Evolutionary conservation across 1,139 yeast genomes (phyloP), one percentile per base, ranked within the genome.

Genomic region (Saccharomyces hybrid): DNA sequence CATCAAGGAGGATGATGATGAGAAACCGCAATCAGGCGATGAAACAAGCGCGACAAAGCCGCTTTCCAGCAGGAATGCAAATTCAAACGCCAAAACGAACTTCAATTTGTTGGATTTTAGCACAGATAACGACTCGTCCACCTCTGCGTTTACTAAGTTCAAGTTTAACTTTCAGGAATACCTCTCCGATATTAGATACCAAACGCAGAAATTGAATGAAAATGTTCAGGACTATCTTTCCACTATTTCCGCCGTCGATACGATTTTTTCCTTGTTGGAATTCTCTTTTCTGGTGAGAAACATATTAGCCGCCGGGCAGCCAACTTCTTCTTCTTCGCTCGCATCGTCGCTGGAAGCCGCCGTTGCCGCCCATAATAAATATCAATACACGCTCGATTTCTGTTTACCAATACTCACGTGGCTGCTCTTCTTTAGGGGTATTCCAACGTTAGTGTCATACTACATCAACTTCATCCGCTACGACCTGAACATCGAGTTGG

Each of bases 401-500:
- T 46, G 31, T 44, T 48, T n/a, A 27, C 51, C 55, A 5, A 29
- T 53, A 13, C 20, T 47, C 31, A 51, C 57, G 6, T 67, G 71
- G 70, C 44, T 57, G 31, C 8, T 46, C 7, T 48, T 59, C 44
- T 59, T 66, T 14, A 44, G 61, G 27, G 47, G 54, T 8, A 2
- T 64, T 16, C 71, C 71, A n/a, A 47, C 59, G 5, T 34, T 65
- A 1, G 51, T 60, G n/a, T 58, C 62, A 20, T 65, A 66, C 57
- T 67, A 65, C 55, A 53, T 67, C 58, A 67, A 66, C 55, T 67
- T 67, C 50, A 62, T 66, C 29, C 64, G 69, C 48, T 64, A 65
- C 51, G 69, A 65, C 38, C 55, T 64, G 32, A 51, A 58, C 46
- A 58, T 66, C 41, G 61, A 63, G 49, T 47, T 64, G 47, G 70